These are phyloP conservation scores for Paragyromitra xinjiangensis DNA, from an alignment of 495 filamentous ascomycete species.

Conservation along the genomic window DNA sequence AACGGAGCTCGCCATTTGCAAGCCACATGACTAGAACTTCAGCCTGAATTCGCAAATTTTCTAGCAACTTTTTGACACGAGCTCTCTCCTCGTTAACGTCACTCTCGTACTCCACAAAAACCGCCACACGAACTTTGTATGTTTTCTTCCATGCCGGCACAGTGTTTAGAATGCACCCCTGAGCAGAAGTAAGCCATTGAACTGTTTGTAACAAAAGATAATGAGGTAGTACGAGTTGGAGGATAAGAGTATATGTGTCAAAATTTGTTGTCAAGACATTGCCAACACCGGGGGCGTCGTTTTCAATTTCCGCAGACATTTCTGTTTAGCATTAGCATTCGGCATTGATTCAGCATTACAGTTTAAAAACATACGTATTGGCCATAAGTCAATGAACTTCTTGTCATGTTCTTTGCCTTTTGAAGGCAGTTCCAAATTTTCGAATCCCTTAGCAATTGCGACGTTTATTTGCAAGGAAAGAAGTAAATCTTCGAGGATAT, in stretches of 20 bases:
- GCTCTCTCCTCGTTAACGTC: conserved; percentile 82
- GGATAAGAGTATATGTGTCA: conserved; percentile 87
- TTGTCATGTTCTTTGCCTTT: conserved; percentile 68
- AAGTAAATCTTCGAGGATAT: conserved; percentile 82
- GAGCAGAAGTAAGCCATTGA: not conserved
- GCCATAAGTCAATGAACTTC: conserved; percentile 88
- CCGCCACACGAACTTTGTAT: conserved; percentile 76
- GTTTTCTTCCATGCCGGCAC: conserved; percentile 83
- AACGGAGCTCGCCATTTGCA: conserved; percentile 73
- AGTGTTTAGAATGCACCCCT: conserved; percentile 81
- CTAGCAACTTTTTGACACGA: conserved; percentile 76
- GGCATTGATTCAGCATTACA: not conserved
- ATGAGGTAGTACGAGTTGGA: conserved; percentile 67
- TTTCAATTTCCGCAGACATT: conserved; percentile 78
- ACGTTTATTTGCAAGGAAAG: conserved; percentile 84
- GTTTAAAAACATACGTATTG: conserved; percentile 73
- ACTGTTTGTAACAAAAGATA: not conserved
- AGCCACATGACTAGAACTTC: conserved; percentile 83
- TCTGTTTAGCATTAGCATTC: conserved; percentile 53
- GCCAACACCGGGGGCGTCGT: conserved; percentile 60
- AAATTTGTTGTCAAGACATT: conserved; percentile 88
- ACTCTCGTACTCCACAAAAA: conserved; percentile 89
- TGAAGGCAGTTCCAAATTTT: conserved; percentile 74
- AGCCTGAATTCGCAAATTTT: conserved; percentile 82
- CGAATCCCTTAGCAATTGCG: conserved; percentile 83